Evolutionary conservation across 139 green algal species (phyloP).

Genomic region (Deuterostichococcus epilithicus): DNA sequence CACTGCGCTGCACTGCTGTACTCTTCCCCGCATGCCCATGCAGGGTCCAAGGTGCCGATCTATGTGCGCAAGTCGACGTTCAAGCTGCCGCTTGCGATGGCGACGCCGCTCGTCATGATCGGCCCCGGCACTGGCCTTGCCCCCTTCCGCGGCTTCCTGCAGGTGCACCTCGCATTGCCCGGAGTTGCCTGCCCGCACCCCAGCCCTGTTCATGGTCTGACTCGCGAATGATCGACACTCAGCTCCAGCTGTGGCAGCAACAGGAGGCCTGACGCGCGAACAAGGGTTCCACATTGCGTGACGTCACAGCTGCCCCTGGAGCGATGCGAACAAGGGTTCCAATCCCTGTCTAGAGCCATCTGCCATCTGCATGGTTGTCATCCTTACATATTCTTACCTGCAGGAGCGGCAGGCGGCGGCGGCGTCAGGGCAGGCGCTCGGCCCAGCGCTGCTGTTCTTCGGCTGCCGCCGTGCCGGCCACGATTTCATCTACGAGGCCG

Average conservation of each 20-base stretch:
- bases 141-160: constrained; percentile 96
- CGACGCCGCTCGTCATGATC: constrained; percentile 88
- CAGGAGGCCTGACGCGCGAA: no score
- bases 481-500: constrained; percentile 86
- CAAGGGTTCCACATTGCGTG: no score
- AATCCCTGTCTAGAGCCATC: no score
- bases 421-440: constrained; percentile 27
- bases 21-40: constrained; percentile 9
- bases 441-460: constrained; percentile 83
- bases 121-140: constrained; percentile 94
- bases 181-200: no score
- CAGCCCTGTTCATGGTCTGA: no score
- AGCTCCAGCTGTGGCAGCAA: no score
- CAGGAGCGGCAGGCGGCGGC: no score
- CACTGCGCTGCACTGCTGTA: neutral
- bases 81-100: constrained; percentile 68
- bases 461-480: constrained; percentile 70
- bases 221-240: no score
- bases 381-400: no score
- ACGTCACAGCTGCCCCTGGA: no score
- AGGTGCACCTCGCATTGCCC: constrained; percentile 73
- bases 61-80: constrained; percentile 88
- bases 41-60: constrained; percentile 39
- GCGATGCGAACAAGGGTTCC: no score
- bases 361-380: no score